Percentiles rank a stretch among this genome's conserved stretches.
These are phyloP conservation scores for Cryptococcus hybrid DNA, from an alignment of 1,284 basidiomycete species.

Conservation along the genomic window DNA sequence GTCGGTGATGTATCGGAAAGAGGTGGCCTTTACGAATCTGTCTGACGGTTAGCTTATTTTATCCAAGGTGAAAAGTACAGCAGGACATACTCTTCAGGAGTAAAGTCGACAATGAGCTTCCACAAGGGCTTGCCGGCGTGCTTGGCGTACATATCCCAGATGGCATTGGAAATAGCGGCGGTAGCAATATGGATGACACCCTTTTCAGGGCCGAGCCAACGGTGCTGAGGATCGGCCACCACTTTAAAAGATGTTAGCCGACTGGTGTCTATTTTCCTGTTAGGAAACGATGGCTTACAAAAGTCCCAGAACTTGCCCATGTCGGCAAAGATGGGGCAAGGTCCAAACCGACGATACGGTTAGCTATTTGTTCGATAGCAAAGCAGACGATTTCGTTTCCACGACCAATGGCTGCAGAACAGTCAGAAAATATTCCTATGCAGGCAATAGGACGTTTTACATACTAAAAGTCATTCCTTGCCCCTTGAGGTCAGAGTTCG, in stretches of 20 bases:
- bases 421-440: neutral
- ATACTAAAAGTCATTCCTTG: conserved; percentile 89
- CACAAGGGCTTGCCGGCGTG: conserved; percentile 56
- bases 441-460: conserved; percentile 6
- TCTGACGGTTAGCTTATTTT: neutral
- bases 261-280: neutral
- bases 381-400: conserved; percentile 90
- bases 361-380: conserved; percentile 74
- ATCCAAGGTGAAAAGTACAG: too few species aligned
- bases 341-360: conserved; percentile 78
- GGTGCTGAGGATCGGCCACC: conserved; percentile 78
- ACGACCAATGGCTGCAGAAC: conserved; percentile 67
- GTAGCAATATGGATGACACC: conserved; percentile 58
- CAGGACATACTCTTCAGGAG: conserved; percentile 61
- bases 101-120: conserved; percentile 58
- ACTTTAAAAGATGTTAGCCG: conserved; percentile 59
- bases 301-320: conserved; percentile 65
- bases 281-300: conserved; percentile 27
- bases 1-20: conserved; percentile 92
- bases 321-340: conserved; percentile 68
- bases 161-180: conserved; percentile 56
- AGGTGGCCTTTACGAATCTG: conserved; percentile 68
- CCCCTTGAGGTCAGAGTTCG: conserved; percentile 65
- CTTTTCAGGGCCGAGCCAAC: conserved; percentile 65
- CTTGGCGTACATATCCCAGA: conserved; percentile 56